Percentiles rank a stretch among this genome's conserved stretches.
Evolutionary conservation across 371 early-diverging fungal genomes (phyloP).

Genomic region (Apophysomyces sp.): DNA sequence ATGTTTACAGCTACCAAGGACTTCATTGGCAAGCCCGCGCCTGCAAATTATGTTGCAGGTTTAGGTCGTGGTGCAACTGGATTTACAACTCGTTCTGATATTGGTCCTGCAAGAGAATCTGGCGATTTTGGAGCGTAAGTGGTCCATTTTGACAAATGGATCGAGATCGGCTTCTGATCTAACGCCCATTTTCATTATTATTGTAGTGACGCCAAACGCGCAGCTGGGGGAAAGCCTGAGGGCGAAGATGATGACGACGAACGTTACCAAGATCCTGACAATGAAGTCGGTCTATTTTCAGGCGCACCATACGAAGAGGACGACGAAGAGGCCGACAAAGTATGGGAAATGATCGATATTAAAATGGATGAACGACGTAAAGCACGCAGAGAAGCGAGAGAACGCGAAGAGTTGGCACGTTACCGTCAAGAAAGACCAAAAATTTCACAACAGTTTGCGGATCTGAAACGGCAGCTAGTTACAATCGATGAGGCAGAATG

Average conservation of each 20-base stretch:
- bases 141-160: background rate
- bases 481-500: conserved; percentile 85
- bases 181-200: background rate
- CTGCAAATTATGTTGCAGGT: conserved; percentile 94
- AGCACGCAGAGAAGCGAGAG: conserved; percentile 70
- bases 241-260: conserved; percentile 71
- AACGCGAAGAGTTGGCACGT: conserved; percentile 55
- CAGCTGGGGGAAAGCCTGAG: conserved; percentile 33
- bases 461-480: conserved; percentile 82
- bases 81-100: conserved; percentile 97
- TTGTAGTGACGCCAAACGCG: conserved; percentile 38
- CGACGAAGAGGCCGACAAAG: conserved; percentile 96
- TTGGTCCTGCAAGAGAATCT: conserved; percentile 93
- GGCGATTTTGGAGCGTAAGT: conserved; percentile 49
- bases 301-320: conserved; percentile 90
- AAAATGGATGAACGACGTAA: conserved; percentile 89
- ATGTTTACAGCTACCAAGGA: conserved; percentile 82
- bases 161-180: background rate
- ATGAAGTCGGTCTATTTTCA: conserved; percentile 90
- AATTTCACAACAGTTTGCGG: conserved; percentile 91
- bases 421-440: conserved; percentile 61
- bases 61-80: conserved; percentile 96
- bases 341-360: conserved; percentile 88
- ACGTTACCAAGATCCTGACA: conserved; percentile 90
- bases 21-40: conserved; percentile 84